Percentiles rank a stretch among this genome's conserved stretches.
These are phyloP conservation scores for Boletus coccyginus DNA, from an alignment of 768 basidiomycete genomes.

Conservation along the genomic window DNA sequence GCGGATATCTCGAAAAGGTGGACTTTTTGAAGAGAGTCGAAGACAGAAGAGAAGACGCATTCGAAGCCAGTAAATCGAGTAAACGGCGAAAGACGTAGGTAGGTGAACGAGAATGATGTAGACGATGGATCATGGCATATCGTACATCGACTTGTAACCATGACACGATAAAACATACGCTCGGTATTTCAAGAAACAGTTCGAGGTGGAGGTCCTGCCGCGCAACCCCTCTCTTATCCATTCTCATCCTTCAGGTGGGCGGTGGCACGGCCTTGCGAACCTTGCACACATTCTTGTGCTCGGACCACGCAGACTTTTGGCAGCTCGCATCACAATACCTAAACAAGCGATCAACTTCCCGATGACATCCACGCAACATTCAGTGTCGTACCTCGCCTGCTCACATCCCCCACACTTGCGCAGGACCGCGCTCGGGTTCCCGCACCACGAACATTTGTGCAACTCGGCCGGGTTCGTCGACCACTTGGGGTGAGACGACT, in stretches of 20 bases:
- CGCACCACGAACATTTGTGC: slow-evolving; percentile 62
- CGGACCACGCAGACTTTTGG: slow-evolving; percentile 16
- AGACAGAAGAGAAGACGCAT: slow-evolving; percentile 61
- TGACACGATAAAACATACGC: neutral
- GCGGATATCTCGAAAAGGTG: slow-evolving; percentile 82
- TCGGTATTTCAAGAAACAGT: neutral
- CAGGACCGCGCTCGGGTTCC: slow-evolving; percentile 57
- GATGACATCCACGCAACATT: neutral
- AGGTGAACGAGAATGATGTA: neutral
- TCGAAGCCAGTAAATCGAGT: slow-evolving; percentile 53
- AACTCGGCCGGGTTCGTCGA: slow-evolving; percentile 48
- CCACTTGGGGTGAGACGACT: slow-evolving; percentile 42
- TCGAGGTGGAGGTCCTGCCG: neutral
- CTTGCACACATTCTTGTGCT: slow-evolving; percentile 13
- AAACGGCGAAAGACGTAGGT: slow-evolving; percentile 44
- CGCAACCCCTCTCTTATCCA: neutral
- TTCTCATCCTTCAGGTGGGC: neutral
- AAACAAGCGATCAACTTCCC: neutral
- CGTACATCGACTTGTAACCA: slow-evolving; percentile 9
- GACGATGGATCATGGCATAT: neutral
- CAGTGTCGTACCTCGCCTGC: slow-evolving; percentile 34
- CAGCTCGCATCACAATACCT: slow-evolving; percentile 17
- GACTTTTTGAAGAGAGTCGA: slow-evolving; percentile 79
- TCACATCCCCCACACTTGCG: slow-evolving; percentile 50
- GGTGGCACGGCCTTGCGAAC: neutral